These are phyloP conservation scores for Fonsecaea erecta DNA, from an alignment of 2,329 filamentous ascomycete species.

Conservation along the genomic window DNA sequence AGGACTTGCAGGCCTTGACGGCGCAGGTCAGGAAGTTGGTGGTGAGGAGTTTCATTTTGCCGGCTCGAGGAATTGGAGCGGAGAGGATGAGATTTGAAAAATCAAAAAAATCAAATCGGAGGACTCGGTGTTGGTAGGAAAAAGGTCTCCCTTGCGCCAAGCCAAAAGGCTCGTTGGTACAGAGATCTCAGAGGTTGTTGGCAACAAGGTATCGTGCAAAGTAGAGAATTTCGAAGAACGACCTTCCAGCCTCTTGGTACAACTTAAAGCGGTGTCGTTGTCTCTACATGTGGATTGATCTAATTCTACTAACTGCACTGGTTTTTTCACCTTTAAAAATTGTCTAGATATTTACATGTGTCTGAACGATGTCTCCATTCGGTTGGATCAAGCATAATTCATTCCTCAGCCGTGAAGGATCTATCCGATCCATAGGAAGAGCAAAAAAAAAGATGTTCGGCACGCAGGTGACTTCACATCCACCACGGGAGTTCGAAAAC, in stretches of 20 bases:
- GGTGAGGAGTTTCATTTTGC: conserved; percentile 89
- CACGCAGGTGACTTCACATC: conserved; percentile 38
- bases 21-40: conserved; percentile 97
- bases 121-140: background rate
- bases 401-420: background rate
- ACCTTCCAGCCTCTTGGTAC: background rate
- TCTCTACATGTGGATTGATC: background rate
- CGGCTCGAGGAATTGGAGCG: background rate
- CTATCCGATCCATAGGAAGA: background rate
- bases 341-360: no score
- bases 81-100: background rate
- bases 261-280: background rate
- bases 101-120: no score
- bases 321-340: no score
- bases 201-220: background rate
- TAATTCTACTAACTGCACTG: no score
- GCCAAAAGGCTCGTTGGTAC: background rate
- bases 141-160: conserved; percentile 1
- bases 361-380: background rate
- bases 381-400: background rate
- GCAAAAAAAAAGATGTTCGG: conserved; percentile 30
- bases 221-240: background rate
- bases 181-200: background rate
- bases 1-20: conserved; percentile 89
- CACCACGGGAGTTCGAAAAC: conserved; percentile 23